phyloP scores from a whole-genome alignment of 1,284 basidiomycete genomes.

The Cryptococcus wingfieldii region DNA sequence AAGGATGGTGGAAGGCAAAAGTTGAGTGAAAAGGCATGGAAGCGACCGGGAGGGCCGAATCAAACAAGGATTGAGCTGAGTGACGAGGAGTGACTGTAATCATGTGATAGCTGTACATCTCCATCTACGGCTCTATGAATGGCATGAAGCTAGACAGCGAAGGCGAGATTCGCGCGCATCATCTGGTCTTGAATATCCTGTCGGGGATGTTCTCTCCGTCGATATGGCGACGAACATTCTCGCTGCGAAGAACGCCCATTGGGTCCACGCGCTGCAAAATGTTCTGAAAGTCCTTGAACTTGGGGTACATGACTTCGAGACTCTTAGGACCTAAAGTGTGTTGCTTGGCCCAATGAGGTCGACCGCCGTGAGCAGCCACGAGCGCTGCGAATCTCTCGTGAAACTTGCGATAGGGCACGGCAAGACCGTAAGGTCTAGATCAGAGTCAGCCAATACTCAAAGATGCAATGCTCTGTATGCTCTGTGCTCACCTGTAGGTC shows the following conservation, averaged over 20 bases:
- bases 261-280: slow-evolving; percentile 76
- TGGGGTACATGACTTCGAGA: slow-evolving; percentile 70
- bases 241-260: slow-evolving; percentile 63
- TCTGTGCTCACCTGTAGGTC: slow-evolving; percentile 74
- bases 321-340: slow-evolving; percentile 68
- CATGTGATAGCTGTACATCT: too few species aligned
- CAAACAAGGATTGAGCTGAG: too few species aligned
- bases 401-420: slow-evolving; percentile 77
- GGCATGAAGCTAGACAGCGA: too few species aligned
- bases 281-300: slow-evolving; percentile 71
- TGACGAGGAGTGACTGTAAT: too few species aligned
- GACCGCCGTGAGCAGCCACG: slow-evolving; percentile 66
- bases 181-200: slow-evolving; percentile 33
- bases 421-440: slow-evolving; percentile 77
- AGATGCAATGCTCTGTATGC: not conserved
- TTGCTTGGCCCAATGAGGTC: slow-evolving; percentile 97
- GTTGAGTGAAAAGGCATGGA: too few species aligned
- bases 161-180: too few species aligned
- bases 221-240: slow-evolving; percentile 55
- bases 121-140: too few species aligned
- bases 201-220: slow-evolving; percentile 47
- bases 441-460: not conserved
- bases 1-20: not conserved
- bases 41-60: too few species aligned
- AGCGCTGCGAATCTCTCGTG: slow-evolving; percentile 78